These are phyloP conservation scores for Nissolia schottii DNA, from an alignment of 306 rosid species.

Conservation along the genomic window DNA sequence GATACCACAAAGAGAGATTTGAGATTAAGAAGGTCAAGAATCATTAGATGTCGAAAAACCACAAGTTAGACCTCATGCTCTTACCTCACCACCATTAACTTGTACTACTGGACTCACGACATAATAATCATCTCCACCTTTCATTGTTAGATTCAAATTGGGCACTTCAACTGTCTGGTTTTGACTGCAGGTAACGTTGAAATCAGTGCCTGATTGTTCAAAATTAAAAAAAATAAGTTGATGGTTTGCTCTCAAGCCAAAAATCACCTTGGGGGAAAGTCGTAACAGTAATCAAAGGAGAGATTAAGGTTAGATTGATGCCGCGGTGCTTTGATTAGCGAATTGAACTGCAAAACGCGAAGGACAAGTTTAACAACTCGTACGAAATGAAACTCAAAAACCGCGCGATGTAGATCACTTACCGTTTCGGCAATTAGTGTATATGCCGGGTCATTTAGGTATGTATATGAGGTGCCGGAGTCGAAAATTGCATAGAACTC, in stretches of 20 bases:
- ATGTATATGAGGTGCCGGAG: conserved; percentile 81
- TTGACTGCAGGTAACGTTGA: conserved; percentile 39
- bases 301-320: not conserved
- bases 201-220: conserved; percentile 21
- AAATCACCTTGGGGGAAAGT: conserved; percentile 49
- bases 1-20: conserved; percentile 11
- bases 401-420: conserved; percentile 18
- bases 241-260: conserved; percentile 1
- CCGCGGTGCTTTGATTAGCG: conserved; percentile 33
- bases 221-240: not conserved
- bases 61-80: not conserved
- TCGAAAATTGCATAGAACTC: conserved; percentile 73
- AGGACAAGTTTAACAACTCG: not conserved
- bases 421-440: conserved; percentile 50
- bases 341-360: conserved; percentile 56
- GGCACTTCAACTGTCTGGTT: conserved; percentile 37
- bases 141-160: conserved; percentile 55
- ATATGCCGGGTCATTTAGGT: conserved; percentile 78
- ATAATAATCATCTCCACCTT: conserved; percentile 61
- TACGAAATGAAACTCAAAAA: conserved; percentile 19
- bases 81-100: conserved; percentile 18
- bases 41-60: not conserved
- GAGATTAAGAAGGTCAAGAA: conserved; percentile 17
- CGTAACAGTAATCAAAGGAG: conserved; percentile 80
- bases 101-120: conserved; percentile 20